Evolutionary conservation across 257 asterid genomes (phyloP), one percentile per base, ranked within the genome.

Genomic region (Solanum commersonii): DNA sequence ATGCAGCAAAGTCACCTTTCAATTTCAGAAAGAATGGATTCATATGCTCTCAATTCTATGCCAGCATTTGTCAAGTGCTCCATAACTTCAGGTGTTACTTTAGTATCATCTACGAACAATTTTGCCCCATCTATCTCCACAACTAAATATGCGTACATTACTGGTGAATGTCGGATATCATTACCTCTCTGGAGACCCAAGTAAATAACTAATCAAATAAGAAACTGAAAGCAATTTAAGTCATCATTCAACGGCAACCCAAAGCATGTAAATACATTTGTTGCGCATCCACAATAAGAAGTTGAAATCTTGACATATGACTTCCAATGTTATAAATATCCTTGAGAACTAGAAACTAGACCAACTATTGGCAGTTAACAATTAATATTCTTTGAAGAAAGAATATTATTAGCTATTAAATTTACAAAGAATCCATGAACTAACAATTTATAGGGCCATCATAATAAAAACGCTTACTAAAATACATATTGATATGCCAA

Each of bases 161-260:
- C 99, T 13, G 98, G 99, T 34, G 99, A 94, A 92, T 94, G 97
- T 38, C 94, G 98, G 86, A 97, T 87, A 86, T 97, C 99, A 56
- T 91, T 90, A 65, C 99, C 99, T 91, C 99, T 95, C 99, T 97
- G 93, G 86, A 84, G 89, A 88, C 63, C 88, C 87, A 86, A 87
- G 56, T 18, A n/a, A 79, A 60, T 9, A 27, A 63, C 40, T 52
- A 25, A 35, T 56, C 27, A 27, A 60, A 84, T 88, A 74, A 89
- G 35, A 65, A 74, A 42, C 63, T 71, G 65, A 65, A 87, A 46
- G 87, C 25, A 44, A 71, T 49, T 72, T 78, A 89, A 68, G 35
- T 76, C 52, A 42, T 79, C 60, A 79, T 79, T 79, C 38, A 49
- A 49, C 20, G 6, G 29, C 27, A 46, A 81, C 27, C 27, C 85